phyloP scores from a whole-genome alignment of 2,329 filamentous ascomycete genomes.

The Rhynchosporium graminicola region DNA sequence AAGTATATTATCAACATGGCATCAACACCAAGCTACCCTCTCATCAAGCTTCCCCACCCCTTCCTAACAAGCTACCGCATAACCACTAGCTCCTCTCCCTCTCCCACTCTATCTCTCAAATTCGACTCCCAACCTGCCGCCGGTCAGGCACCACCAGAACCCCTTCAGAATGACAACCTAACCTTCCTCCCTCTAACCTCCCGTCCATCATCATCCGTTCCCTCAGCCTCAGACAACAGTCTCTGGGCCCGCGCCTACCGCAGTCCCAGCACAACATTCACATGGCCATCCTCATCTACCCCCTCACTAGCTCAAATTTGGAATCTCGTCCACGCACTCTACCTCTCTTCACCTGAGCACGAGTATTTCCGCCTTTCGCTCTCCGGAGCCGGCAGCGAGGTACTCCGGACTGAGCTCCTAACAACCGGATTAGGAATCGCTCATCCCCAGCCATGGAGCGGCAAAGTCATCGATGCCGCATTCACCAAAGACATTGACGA shows the following conservation, averaged over 20 bases:
- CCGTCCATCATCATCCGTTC: constrained; percentile 28
- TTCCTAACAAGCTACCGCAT: constrained; percentile 30
- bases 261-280: constrained; percentile 39
- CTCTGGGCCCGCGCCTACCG: constrained; percentile 41
- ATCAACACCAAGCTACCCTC: constrained; percentile 24
- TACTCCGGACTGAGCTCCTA: constrained; percentile 39
- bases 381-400: constrained; percentile 35
- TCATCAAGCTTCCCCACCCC: constrained; percentile 30
- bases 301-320: constrained; percentile 44
- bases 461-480: neutral
- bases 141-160: constrained; percentile 27
- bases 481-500: neutral
- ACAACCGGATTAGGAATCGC: constrained; percentile 33
- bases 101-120: constrained; percentile 22
- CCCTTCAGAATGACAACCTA: constrained; percentile 39
- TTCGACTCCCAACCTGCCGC: constrained; percentile 20
- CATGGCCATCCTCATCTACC: constrained; percentile 39
- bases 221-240: constrained; percentile 41
- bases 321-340: constrained; percentile 44
- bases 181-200: constrained; percentile 36
- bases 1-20: neutral
- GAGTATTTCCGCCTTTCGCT: constrained; percentile 43
- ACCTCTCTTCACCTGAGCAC: constrained; percentile 38
- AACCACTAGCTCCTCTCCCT: constrained; percentile 10
- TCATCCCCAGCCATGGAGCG: constrained; percentile 26